Percentiles rank a stretch among this genome's conserved stretches.
Conservation (phyloP, 495 filamentous ascomycete genomes). For the Aspergillus incahuasiensis region DNA sequence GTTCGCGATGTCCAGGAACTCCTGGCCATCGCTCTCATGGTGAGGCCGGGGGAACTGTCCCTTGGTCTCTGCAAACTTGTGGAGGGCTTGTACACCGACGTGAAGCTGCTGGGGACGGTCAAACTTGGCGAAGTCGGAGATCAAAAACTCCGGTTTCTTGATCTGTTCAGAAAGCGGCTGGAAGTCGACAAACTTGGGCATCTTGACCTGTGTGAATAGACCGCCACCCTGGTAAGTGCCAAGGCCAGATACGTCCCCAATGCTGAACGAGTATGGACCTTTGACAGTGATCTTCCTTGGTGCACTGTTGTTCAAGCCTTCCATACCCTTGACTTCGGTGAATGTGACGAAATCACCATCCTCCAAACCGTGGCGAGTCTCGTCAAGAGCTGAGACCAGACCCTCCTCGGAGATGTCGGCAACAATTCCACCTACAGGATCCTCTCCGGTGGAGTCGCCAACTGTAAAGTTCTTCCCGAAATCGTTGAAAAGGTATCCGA, state of each 20-base stretch:
- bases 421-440: constrained; percentile 80
- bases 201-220: constrained; percentile 91
- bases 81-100: constrained; percentile 86
- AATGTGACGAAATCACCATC: constrained; percentile 98
- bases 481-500: constrained; percentile 95
- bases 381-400: constrained; percentile 89
- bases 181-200: constrained; percentile 93
- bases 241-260: constrained; percentile 84
- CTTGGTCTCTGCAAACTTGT: constrained; percentile 70
- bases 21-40: constrained; percentile 75
- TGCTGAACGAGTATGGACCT: constrained; percentile 93
- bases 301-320: constrained; percentile 72
- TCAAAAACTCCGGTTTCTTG: constrained; percentile 79
- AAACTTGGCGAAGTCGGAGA: constrained; percentile 97
- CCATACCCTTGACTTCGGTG: constrained; percentile 89
- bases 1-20: constrained; percentile 68
- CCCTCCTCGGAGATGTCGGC: constrained; percentile 85
- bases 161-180: constrained; percentile 69
- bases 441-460: constrained; percentile 87
- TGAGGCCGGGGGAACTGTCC: constrained; percentile 75
- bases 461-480: constrained; percentile 91
- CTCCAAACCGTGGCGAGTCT: constrained; percentile 90
- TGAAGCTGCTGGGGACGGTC: constrained; percentile 91
- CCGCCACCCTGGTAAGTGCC: constrained; percentile 84
- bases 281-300: constrained; percentile 90